Evolutionary conservation across 805 yeast genomes (phyloP).

Genomic region (Monosporozyma solicola): DNA sequence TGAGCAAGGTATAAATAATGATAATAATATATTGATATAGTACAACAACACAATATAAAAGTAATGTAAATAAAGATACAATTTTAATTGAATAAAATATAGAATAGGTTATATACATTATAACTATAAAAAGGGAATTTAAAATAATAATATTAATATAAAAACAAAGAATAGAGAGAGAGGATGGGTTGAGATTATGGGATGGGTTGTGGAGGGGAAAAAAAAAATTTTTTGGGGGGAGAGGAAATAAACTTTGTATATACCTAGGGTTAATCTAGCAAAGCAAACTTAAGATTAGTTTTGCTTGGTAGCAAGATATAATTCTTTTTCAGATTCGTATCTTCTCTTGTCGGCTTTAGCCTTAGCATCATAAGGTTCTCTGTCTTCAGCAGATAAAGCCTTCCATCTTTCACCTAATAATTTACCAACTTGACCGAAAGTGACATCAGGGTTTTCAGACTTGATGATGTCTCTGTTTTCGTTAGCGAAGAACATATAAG

Average conservation of each 20-base stretch:
- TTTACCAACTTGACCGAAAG: conserved; percentile 94
- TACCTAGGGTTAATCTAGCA: not conserved
- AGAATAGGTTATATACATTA: not conserved
- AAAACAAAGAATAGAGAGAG: not conserved
- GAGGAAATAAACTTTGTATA: not conserved
- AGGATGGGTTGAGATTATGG: not conserved
- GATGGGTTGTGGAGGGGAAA: not conserved
- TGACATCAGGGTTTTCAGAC: conserved; percentile 92
- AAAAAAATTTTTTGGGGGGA: not conserved
- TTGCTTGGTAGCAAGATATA: conserved; percentile 44
- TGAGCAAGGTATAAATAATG: not conserved
- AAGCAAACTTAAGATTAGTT: not conserved
- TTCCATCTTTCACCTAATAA: conserved; percentile 96
- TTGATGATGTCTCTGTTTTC: conserved; percentile 94
- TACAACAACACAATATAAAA: conserved; percentile 11
- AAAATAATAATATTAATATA: not conserved
- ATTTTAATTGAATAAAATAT: not conserved
- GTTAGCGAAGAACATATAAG: conserved; percentile 98
- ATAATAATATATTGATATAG: not conserved
- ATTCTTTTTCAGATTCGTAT: conserved; percentile 93
- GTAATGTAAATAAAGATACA: not conserved
- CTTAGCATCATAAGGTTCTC: conserved; percentile 82
- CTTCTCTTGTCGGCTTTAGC: conserved; percentile 96
- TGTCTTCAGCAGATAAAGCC: conserved; percentile 73
- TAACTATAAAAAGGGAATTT: not conserved